Evolutionary conservation across 1,284 basidiomycete species (phyloP).

Genomic region (Cryptococcus sp.): DNA sequence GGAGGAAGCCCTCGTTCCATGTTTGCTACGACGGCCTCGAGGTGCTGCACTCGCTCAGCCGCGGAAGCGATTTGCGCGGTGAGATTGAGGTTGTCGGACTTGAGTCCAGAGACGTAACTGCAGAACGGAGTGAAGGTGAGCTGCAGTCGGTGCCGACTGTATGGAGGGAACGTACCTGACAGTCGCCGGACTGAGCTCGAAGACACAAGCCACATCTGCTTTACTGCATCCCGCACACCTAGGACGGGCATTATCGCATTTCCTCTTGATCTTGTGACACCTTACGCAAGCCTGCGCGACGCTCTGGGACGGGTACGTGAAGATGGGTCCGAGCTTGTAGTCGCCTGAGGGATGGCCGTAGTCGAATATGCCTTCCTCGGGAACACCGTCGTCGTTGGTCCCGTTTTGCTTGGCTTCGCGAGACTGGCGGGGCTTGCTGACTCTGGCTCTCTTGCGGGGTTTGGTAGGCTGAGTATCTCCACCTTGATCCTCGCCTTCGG

Average conservation of each 20-base stretch:
- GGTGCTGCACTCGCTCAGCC: slow-evolving; percentile 34
- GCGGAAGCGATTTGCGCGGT: slow-evolving; percentile 30
- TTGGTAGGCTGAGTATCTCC: slow-evolving; percentile 15
- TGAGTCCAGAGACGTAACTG: slow-evolving; percentile 41
- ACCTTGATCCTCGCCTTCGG: neutral
- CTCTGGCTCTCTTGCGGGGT: slow-evolving; percentile 22
- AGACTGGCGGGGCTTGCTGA: slow-evolving; percentile 20
- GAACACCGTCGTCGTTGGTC: slow-evolving; percentile 13
- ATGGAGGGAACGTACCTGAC: slow-evolving; percentile 30
- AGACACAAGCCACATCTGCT: slow-evolving; percentile 47
- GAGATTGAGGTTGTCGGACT: slow-evolving; percentile 30
- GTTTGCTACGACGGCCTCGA: slow-evolving; percentile 30
- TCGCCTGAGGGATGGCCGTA: slow-evolving; percentile 39
- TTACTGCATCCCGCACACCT: slow-evolving; percentile 44
- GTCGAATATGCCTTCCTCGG: slow-evolving; percentile 31
- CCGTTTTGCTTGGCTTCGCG: slow-evolving; percentile 8
- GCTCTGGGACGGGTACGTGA: slow-evolving; percentile 41
- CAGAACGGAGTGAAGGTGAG: neutral
- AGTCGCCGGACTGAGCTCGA: slow-evolving; percentile 46
- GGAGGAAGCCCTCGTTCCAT: slow-evolving; percentile 21
- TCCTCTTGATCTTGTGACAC: slow-evolving; percentile 49
- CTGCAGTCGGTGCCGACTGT: neutral
- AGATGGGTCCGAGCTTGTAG: slow-evolving; percentile 38
- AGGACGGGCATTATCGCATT: slow-evolving; percentile 44
- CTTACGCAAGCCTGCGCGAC: slow-evolving; percentile 46